Evolutionary conservation across 2,329 filamentous ascomycete genomes (phyloP).

Genomic region (Akanthomyces muscarius): DNA sequence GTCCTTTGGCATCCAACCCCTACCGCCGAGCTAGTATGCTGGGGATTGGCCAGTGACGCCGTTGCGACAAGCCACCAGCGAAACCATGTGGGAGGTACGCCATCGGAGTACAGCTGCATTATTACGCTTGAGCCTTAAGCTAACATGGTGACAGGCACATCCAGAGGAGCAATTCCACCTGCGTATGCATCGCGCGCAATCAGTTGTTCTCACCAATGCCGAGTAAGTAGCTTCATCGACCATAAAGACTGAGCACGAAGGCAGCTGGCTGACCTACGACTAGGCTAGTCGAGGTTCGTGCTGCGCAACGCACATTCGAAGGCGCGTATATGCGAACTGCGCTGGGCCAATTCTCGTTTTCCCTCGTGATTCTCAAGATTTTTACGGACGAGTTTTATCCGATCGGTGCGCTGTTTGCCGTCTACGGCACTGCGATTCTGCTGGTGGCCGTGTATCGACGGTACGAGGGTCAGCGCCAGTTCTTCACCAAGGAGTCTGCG

Average conservation of each 20-base stretch:
- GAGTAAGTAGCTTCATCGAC: conserved; percentile 47
- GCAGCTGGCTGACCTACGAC: background rate
- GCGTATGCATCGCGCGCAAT: conserved; percentile 74
- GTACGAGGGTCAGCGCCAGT: conserved; percentile 89
- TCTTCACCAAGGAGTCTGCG: conserved; percentile 58
- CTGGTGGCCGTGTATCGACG: conserved; percentile 80
- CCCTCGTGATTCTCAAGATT: conserved; percentile 88
- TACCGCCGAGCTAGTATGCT: background rate
- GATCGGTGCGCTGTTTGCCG: conserved; percentile 92
- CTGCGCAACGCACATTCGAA: conserved; percentile 93
- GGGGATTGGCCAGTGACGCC: background rate
- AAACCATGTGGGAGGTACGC: conserved; percentile 16
- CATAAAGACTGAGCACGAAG: background rate
- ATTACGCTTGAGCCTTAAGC: background rate
- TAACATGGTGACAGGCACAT: conserved; percentile 43
- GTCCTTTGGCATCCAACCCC: background rate
- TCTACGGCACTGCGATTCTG: conserved; percentile 82
- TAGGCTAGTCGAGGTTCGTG: conserved; percentile 85
- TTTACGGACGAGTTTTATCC: conserved; percentile 94
- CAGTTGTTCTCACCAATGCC: conserved; percentile 69
- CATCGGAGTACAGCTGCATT: background rate
- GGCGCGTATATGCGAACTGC: conserved; percentile 95
- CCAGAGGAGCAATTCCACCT: conserved; percentile 70
- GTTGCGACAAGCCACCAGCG: background rate
- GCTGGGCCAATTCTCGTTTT: conserved; percentile 90